Base-by-base conservation (phyloP, 1,284 basidiomycete genomes). In the Moesziomyces parantarcticus region DNA sequence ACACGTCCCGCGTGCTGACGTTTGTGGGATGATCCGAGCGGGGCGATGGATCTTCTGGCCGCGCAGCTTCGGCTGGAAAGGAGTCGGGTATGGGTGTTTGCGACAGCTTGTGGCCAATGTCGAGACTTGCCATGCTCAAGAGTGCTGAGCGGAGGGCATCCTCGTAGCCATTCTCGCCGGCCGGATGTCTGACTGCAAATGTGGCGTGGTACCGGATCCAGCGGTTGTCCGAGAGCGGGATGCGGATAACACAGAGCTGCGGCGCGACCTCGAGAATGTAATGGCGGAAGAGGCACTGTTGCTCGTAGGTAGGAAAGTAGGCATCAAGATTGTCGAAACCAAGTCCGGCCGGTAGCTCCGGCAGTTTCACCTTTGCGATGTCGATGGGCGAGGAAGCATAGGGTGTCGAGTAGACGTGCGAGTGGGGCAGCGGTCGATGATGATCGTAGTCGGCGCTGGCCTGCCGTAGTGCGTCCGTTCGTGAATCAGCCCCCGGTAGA, bases 291-390 rank as follows among this genome's bases (percentile, higher is more conserved):
- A 72, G 58, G 25, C 56, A 62, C 32, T 66, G 63, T 26, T 72
- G 62, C 54, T 72, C 69, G 43, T 59, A 59, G 3, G 63, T 72
- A 1, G 59, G 63, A 32, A 72, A 66, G 63, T 50, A 72, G 8
- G 69, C 54, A n/a, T 59, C 69, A 18, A 72, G 63, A 20, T 63
- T 46, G n/a, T 66, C 69, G 47, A 72, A 72, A 25, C 63, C 69
- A 7, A 65, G 53, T 0, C 63, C 63, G n/a, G 69, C 14, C 3
- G 69, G 69, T 9, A 72, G 48, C 22, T 66, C 69, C 1, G 63
- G 55, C 3, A 66, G 29, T n/a, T 63, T 72, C 23, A 62, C 58
- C 29, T 57, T 66, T 21, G 69, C 58, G 13, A 72, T 53, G 47
- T 66, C 63, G 55, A 58, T 62, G 18, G 58, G 50, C 8, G 61